Evolutionary conservation across 306 rosid species (phyloP), one percentile per base, ranked within the genome.

Genomic region (Quercus agrifolia): DNA sequence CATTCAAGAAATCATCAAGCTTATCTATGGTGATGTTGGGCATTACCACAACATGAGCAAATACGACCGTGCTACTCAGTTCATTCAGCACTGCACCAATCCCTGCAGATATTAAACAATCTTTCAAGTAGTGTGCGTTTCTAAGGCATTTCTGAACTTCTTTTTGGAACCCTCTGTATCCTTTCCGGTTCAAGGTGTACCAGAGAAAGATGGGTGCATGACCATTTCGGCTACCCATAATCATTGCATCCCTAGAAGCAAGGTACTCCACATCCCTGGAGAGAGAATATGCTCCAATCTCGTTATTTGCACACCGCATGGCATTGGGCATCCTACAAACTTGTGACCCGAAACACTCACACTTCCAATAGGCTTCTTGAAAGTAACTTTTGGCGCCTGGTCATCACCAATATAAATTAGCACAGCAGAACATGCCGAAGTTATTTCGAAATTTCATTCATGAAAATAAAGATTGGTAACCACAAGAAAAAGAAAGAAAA

Each of bases 151-250:
- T 88, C 35, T 88, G 88, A 46, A 88, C 97, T 85, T 91, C 93
- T 33, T 86, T 89, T 71, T 88, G 85, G 64, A 91, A 83, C 19
- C 92, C 97, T 31, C 31, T 74, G 75, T 88, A 81, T 28, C 97
- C 93, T 76, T 81, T 92, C 67, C 35, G 75, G 87, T 85, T 81
- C 6, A 92, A 87, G 59, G 90, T 87, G 70, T 87, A 92, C 93
- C 97, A 90, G 5, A 90, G 84, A 82, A 90, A 92, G 71, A 90
- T 90, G 5, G 94, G 90, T 15, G 93, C 91, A 73, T 89, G 92
- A 33, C 94, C 97, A 19, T 86, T 69, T 54, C 91, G 85, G 67
- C 97, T 92, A 21, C 94, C 93, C 88, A 90, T 89, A 76, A 92
- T 92, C 15, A 94, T 92, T 52, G 86, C 86, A 70, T 92, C 97